A percentile compares a stretch with the other conserved stretches of the same genome.
phyloP scores from a whole-genome alignment of 768 basidiomycete genomes.

The Lenzites betulinus region DNA sequence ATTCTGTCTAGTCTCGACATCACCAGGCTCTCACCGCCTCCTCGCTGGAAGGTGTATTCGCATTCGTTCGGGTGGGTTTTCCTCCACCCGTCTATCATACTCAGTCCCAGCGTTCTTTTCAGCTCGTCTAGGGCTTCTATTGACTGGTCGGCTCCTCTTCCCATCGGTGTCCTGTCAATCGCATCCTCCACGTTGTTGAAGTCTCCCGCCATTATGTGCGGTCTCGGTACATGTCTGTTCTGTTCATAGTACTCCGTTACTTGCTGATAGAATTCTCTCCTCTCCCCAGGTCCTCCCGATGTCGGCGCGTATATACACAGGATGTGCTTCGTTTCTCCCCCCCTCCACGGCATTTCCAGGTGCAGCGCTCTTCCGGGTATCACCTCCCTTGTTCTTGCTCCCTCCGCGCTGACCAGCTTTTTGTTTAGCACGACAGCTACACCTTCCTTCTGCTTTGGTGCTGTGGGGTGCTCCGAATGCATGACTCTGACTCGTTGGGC shows the following conservation, averaged over 20 bases:
- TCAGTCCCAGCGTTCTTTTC: neutral
- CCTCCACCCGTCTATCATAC: neutral
- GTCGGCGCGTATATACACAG: neutral
- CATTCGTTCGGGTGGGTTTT: neutral
- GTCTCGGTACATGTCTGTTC: neutral
- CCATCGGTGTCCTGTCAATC: neutral
- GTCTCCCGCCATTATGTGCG: neutral
- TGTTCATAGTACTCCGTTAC: neutral
- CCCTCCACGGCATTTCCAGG: neutral
- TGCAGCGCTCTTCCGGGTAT: neutral
- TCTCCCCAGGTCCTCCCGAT: neutral
- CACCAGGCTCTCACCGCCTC: neutral
- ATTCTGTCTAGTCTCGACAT: neutral
- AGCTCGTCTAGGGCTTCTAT: neutral
- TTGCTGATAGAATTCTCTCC: neutral
- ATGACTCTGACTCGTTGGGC: neutral
- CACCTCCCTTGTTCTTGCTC: neutral
- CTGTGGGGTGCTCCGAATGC: no score
- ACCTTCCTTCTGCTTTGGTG: slow-evolving; percentile 1
- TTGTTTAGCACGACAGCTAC: neutral
- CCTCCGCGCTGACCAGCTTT: neutral
- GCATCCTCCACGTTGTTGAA: no score
- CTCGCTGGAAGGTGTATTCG: neutral
- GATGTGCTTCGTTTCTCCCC: neutral
- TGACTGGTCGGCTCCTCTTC: neutral